These are phyloP conservation scores for Dionaea muscipula DNA, from an alignment of 179 eudicot species.

Conservation along the genomic window DNA sequence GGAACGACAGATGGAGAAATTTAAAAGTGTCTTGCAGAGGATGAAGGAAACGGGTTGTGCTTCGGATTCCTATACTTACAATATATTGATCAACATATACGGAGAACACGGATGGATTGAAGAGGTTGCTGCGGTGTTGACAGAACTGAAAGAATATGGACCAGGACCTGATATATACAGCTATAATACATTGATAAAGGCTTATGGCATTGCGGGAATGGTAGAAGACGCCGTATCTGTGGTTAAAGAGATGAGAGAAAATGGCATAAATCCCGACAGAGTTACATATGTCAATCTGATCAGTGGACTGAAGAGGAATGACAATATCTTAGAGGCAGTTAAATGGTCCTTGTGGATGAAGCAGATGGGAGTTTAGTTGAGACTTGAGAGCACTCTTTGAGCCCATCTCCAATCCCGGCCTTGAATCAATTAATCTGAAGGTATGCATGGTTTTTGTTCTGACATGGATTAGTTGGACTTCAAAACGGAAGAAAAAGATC, in stretches of 20 bases:
- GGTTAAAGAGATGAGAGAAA: conserved; percentile 74
- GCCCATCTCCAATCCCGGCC: conserved; percentile 31
- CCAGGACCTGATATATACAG: conserved; percentile 67
- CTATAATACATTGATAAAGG: conserved; percentile 89
- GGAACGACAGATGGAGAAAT: conserved; percentile 59
- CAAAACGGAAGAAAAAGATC: no score
- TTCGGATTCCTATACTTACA: conserved; percentile 66
- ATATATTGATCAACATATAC: conserved; percentile 73
- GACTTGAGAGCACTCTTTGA: conserved; percentile 65
- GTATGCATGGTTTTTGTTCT: conserved; percentile 70
- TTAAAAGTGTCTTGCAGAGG: conserved; percentile 50
- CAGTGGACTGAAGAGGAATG: conserved; percentile 57
- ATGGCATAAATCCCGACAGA: conserved; percentile 63
- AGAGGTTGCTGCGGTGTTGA: conserved; percentile 54
- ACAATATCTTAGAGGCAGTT: conserved; percentile 75
- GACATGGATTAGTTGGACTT: no score
- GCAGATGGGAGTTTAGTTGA: conserved; percentile 62
- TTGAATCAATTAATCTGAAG: conserved; percentile 44
- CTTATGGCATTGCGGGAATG: conserved; percentile 95
- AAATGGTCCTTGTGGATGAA: conserved; percentile 98
- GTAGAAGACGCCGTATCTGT: conserved; percentile 73
- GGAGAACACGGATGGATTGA: conserved; percentile 91
- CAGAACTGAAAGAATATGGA: conserved; percentile 62
- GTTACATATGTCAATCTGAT: conserved; percentile 60
- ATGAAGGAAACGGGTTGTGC: conserved; percentile 47